These are phyloP conservation scores for Claviceps africana DNA, from an alignment of 2,329 filamentous ascomycete genomes.

Conservation along the genomic window DNA sequence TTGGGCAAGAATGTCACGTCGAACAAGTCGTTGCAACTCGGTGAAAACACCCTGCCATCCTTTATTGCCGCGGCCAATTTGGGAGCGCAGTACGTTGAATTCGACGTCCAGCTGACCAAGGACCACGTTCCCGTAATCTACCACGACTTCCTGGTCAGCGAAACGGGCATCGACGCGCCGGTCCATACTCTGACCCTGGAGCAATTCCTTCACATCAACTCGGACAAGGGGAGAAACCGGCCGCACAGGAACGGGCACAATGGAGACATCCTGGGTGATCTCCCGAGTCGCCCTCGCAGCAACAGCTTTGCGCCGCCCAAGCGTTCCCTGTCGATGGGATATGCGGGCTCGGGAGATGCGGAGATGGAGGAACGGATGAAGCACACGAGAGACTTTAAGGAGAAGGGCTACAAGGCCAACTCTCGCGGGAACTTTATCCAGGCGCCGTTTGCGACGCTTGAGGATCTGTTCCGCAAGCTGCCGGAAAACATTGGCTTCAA, in stretches of 20 bases:
- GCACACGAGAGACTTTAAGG: constrained; percentile 88
- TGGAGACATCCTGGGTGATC: constrained; percentile 1
- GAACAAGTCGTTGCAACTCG: constrained; percentile 79
- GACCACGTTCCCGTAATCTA: constrained; percentile 97
- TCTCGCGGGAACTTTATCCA: constrained; percentile 90
- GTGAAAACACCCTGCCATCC: constrained; percentile 89
- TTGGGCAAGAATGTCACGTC: constrained; percentile 80
- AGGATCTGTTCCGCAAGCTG: constrained; percentile 80
- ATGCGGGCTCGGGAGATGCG: constrained; percentile 25
- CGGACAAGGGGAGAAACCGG: constrained; percentile 26
- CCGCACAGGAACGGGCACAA: background rate
- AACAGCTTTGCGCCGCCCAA: constrained; percentile 26
- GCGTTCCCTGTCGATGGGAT: constrained; percentile 42
- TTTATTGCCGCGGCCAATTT: constrained; percentile 94
- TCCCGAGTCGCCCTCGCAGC: constrained; percentile 14
- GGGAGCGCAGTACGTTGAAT: constrained; percentile 61
- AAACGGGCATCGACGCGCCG: constrained; percentile 92
- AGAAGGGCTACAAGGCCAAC: constrained; percentile 91
- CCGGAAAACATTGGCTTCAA: constrained; percentile 84
- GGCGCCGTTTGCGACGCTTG: constrained; percentile 85
- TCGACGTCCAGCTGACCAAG: constrained; percentile 95
- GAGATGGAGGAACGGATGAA: constrained; percentile 75
- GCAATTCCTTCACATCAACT: constrained; percentile 83
- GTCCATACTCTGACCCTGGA: constrained; percentile 91
- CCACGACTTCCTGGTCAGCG: constrained; percentile 94